These are phyloP conservation scores for Pyrenopolyporus hunteri DNA, from an alignment of 495 filamentous ascomycete genomes.

Conservation along the genomic window DNA sequence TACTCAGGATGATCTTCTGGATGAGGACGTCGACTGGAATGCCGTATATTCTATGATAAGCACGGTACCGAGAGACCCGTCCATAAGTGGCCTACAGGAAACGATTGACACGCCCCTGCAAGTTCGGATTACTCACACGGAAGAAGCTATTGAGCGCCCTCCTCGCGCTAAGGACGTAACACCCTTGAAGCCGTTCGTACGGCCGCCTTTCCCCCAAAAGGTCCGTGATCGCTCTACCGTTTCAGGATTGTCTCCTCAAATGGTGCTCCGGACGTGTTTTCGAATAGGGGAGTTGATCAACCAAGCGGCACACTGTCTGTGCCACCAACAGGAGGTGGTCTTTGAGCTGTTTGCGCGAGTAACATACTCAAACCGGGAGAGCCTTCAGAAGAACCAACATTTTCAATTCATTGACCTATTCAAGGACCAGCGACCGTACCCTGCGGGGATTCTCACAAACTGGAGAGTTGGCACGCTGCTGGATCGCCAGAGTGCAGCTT, in stretches of 20 bases:
- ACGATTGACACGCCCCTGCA: background rate
- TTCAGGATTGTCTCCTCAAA: constrained; percentile 54
- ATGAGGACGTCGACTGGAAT: constrained; percentile 48
- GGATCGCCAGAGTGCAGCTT: constrained; percentile 54
- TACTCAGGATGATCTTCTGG: constrained; percentile 40
- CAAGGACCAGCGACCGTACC: constrained; percentile 59
- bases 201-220: constrained; percentile 55
- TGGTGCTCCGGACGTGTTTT: constrained; percentile 64
- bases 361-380: constrained; percentile 56
- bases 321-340: constrained; percentile 48
- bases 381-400: constrained; percentile 53
- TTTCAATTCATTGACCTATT: constrained; percentile 66
- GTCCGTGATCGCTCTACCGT: constrained; percentile 59
- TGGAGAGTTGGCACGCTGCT: constrained; percentile 54
- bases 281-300: constrained; percentile 63
- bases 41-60: constrained; percentile 32
- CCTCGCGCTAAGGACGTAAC: background rate
- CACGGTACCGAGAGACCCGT: constrained; percentile 4
- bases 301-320: constrained; percentile 46
- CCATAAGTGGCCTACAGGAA: background rate
- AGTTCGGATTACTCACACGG: background rate
- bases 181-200: constrained; percentile 48
- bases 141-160: background rate
- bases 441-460: constrained; percentile 55
- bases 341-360: constrained; percentile 67